phyloP scores from a whole-genome alignment of 2,329 filamentous ascomycete genomes.

The Ophiostoma sp. region DNA sequence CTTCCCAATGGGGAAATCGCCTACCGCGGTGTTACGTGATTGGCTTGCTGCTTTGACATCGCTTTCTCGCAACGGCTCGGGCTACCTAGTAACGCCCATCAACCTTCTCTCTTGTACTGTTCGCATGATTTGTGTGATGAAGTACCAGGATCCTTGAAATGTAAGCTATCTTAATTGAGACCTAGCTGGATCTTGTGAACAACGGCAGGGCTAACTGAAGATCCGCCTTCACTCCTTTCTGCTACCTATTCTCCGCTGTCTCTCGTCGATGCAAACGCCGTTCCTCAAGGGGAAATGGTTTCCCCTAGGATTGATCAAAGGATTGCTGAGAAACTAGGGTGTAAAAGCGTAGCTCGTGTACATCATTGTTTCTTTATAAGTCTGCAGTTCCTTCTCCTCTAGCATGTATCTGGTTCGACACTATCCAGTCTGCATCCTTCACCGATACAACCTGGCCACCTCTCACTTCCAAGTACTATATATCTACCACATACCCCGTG shows the following conservation, averaged over 20 bases:
- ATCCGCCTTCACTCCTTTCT: neutral
- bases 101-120: neutral
- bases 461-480: no score
- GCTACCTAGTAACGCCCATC: neutral
- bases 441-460: no score
- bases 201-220: neutral
- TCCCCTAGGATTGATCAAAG: neutral
- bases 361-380: no score
- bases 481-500: no score
- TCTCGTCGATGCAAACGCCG: neutral
- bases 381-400: no score
- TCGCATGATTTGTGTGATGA: neutral
- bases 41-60: slow-evolving; percentile 6
- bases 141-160: neutral
- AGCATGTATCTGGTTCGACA: no score
- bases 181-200: neutral
- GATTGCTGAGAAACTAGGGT: no score
- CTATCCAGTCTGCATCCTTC: no score
- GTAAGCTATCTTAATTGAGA: neutral
- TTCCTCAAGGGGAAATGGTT: slow-evolving; percentile 10
- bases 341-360: no score
- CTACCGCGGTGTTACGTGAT: slow-evolving; percentile 20
- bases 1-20: slow-evolving; percentile 18
- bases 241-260: neutral
- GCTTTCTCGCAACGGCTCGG: neutral